These are phyloP conservation scores for Hygrocybe coccinea DNA, from an alignment of 768 basidiomycete genomes.

Conservation along the genomic window DNA sequence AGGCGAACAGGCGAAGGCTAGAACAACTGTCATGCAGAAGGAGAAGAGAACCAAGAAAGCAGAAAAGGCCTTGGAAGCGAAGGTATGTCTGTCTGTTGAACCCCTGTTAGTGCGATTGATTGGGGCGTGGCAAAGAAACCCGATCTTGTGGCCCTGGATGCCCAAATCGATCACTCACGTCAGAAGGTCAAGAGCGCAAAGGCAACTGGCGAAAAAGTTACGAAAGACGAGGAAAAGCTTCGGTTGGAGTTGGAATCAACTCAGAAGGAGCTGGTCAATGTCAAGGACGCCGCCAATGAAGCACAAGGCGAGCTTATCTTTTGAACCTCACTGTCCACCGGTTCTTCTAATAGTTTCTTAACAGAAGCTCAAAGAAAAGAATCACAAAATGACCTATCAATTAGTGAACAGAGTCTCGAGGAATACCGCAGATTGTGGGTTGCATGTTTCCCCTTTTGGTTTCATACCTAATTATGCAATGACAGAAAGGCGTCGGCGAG, in stretches of 20 bases:
- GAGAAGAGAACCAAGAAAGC: slow-evolving; percentile 87
- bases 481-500: slow-evolving; percentile 75
- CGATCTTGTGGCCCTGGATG: slow-evolving; percentile 75
- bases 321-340: neutral
- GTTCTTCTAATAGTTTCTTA: neutral
- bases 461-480: neutral
- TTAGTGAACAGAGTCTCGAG: slow-evolving; percentile 79
- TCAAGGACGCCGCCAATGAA: slow-evolving; percentile 64
- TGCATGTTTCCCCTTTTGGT: neutral
- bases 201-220: slow-evolving; percentile 57
- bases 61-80: slow-evolving; percentile 82
- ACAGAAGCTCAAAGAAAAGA: slow-evolving; percentile 71
- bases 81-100: slow-evolving; percentile 47
- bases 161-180: slow-evolving; percentile 80
- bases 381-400: slow-evolving; percentile 67
- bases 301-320: slow-evolving; percentile 60
- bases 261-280: slow-evolving; percentile 59
- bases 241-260: slow-evolving; percentile 50
- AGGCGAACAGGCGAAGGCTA: slow-evolving; percentile 73
- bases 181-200: slow-evolving; percentile 72
- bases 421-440: slow-evolving; percentile 81
- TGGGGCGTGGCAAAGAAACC: slow-evolving; percentile 55
- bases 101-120: neutral
- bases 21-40: slow-evolving; percentile 70
- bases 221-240: slow-evolving; percentile 45